Evolutionary conservation across 2,329 filamentous ascomycete species (phyloP).

Genomic region (Alternaria sp.): DNA sequence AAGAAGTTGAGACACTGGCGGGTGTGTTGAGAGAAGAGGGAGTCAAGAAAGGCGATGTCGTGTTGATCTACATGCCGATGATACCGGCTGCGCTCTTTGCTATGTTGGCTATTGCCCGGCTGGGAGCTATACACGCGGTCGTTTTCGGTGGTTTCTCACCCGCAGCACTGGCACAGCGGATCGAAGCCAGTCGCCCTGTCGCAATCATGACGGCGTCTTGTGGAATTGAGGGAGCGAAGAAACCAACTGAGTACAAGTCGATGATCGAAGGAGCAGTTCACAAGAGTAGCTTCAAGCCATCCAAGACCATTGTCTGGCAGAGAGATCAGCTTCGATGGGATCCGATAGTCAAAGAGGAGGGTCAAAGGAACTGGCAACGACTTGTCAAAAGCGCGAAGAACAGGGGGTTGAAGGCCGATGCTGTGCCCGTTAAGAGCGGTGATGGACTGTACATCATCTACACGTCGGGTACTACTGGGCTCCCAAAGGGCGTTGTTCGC

Average conservation of each 20-base stretch:
- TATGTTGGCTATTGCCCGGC: constrained; percentile 78
- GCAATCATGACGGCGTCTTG: constrained; percentile 88
- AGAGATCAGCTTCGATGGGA: constrained; percentile 78
- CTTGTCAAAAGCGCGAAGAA: constrained; percentile 73
- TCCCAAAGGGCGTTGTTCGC: constrained; percentile 82
- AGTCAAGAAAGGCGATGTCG: constrained; percentile 81
- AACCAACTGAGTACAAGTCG: constrained; percentile 74
- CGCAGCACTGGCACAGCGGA: constrained; percentile 81
- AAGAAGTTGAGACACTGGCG: constrained; percentile 81
- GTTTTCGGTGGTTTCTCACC: constrained; percentile 94
- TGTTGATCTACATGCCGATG: constrained; percentile 97
- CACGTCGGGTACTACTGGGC: constrained; percentile 81
- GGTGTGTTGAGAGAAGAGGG: constrained; percentile 83
- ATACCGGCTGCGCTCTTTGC: constrained; percentile 87
- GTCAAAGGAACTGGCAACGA: constrained; percentile 80
- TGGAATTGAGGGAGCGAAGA: constrained; percentile 86
- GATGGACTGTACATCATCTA: constrained; percentile 92
- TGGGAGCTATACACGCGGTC: constrained; percentile 88
- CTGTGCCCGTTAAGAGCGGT: constrained; percentile 77
- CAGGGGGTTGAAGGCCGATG: constrained; percentile 71
- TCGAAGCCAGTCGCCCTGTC: constrained; percentile 79
- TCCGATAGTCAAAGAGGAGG: constrained; percentile 67
- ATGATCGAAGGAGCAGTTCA: constrained; percentile 77
- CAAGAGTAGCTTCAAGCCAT: constrained; percentile 73
- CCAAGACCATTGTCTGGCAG: constrained; percentile 81